Base-by-base conservation (phyloP, 352 stramenopile species). In the Phytophthora sansomeana region DNA sequence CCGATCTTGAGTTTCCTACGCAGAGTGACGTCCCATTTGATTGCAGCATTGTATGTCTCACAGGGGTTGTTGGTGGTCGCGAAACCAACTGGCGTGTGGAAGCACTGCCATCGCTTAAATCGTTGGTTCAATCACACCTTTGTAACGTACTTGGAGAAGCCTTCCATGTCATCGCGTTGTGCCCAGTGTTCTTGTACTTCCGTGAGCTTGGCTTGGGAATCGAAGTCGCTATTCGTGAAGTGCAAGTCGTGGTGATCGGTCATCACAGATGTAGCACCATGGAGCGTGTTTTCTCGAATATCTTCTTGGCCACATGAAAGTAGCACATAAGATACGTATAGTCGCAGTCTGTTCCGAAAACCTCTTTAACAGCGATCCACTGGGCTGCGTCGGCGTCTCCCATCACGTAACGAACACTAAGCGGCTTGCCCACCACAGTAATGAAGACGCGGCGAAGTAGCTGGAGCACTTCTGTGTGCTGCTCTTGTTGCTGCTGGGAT, bases 1-100 rank as follows among this genome's bases (percentile, higher is more conserved):
- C 64, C 67, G 10, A 72, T 11, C n/a, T 63, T 67, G 3, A 71
- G 16, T 1, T 62, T 47, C 0, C 39, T 36, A 0, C 51, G 62
- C 17, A 68, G 5, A 2, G 57, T 63, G 19, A 71, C 61, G 6
- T 68, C 62, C 29, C 58, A 41, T 35, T 80, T 77, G 21, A 80
- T 55, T 1, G 28, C 33, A 3, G 44, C 29, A 38, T 77, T 80
- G 44, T 66, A 80, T 2, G 67, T 50, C 17, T 76, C 57, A 1
- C 51, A 47, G 0, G 57, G 61, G 16, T 75, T 65, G 33, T 67
- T 75, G 2, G 67, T 75, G 6, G 67, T 63, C 0, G 62, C 62
- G 36, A 38, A 63, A 17, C 68, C 62, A 3, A 51, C 14, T 6
- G 69, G 50, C 11, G 63, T 58, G 28, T 62, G 38, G 17, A 50